phyloP scores from a whole-genome alignment of 345 rosid species.

The Fremontodendron californicum region DNA sequence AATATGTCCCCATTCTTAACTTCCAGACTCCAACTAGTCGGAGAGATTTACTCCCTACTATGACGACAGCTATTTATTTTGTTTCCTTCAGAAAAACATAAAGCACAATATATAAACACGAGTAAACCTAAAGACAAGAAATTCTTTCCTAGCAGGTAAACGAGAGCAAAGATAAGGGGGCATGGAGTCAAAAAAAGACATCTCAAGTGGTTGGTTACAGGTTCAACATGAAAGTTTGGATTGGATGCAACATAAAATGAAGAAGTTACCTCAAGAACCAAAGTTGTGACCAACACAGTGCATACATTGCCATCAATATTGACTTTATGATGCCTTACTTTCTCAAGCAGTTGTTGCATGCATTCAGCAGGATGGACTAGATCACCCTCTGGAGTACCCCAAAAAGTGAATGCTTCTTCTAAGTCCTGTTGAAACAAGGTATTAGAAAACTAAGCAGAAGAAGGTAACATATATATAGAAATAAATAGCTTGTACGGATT shows the following conservation, averaged over 20 bases:
- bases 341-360: conserved; percentile 92
- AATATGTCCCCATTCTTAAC: too few relatives aligned
- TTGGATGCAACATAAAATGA: neutral
- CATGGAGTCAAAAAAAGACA: neutral
- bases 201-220: neutral
- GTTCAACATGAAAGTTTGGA: neutral
- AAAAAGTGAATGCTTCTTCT: conserved; percentile 76
- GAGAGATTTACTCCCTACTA: neutral
- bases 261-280: conserved; percentile 86
- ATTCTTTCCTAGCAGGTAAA: neutral
- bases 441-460: neutral
- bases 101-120: neutral
- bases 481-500: neutral
- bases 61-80: neutral
- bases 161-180: neutral
- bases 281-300: conserved; percentile 92
- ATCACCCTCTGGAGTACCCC: conserved; percentile 94
- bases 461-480: neutral
- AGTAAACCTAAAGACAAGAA: neutral
- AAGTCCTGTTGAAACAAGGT: conserved; percentile 57
- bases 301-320: conserved; percentile 88
- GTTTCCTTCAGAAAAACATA: neutral
- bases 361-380: conserved; percentile 89
- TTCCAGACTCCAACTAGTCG: neutral
- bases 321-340: conserved; percentile 79